These are phyloP conservation scores for Podaxis carcinomalis DNA, from an alignment of 768 basidiomycete genomes.

Conservation along the genomic window DNA sequence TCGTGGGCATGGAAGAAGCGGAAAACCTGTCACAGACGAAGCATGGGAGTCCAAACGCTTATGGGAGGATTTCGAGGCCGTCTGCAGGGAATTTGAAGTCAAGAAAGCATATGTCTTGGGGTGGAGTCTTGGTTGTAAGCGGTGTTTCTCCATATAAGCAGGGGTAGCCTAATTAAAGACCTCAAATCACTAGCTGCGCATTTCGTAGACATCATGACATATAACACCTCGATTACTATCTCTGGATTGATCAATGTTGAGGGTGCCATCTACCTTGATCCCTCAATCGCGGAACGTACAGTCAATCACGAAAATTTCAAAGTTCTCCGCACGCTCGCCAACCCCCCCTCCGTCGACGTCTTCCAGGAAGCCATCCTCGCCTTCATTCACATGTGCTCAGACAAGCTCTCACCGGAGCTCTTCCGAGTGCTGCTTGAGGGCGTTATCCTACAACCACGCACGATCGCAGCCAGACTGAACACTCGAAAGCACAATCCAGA, in stretches of 20 bases:
- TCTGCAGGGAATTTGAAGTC: slow-evolving; percentile 25
- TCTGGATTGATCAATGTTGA: slow-evolving; percentile 24
- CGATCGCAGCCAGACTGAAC: slow-evolving; percentile 17
- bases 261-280: slow-evolving; percentile 23
- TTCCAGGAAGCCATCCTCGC: slow-evolving; percentile 19
- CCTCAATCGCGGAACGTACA: slow-evolving; percentile 15
- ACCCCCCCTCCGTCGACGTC: slow-evolving; percentile 18
- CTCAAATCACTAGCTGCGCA: slow-evolving; percentile 14
- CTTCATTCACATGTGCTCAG: slow-evolving; percentile 18
- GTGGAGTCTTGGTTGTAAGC: slow-evolving; percentile 22
- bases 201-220: slow-evolving; percentile 23
- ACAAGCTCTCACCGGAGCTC: slow-evolving; percentile 13
- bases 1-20: slow-evolving; percentile 29
- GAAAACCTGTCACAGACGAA: slow-evolving; percentile 21
- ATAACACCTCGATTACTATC: slow-evolving; percentile 22
- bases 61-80: slow-evolving; percentile 28
- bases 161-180: background rate
- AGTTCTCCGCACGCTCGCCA: slow-evolving; percentile 15
- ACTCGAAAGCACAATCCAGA: slow-evolving; percentile 21
- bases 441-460: slow-evolving; percentile 22
- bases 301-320: slow-evolving; percentile 16
- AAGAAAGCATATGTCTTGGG: slow-evolving; percentile 26
- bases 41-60: slow-evolving; percentile 24
- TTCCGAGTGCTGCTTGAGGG: slow-evolving; percentile 20
- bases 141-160: background rate